Base-by-base conservation (phyloP, 2,329 filamentous ascomycete species). In the Fusarium keratoplasticum region DNA sequence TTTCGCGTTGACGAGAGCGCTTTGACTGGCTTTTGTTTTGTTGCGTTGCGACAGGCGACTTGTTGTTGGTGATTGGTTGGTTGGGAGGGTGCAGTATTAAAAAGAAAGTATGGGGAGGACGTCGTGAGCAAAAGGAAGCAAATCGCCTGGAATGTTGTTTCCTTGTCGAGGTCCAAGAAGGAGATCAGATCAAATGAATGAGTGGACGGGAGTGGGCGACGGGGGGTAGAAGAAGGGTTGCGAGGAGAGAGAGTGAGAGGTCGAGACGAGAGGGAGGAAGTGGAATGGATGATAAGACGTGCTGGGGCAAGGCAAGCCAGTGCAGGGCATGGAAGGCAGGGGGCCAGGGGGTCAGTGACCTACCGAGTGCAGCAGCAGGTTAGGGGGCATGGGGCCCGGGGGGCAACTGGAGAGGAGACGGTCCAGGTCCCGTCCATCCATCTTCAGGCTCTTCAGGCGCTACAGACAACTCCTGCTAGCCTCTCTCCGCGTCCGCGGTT, bases 81-180 rank as follows among this genome's bases (percentile, higher is more conserved):
- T 20, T 47, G 54, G 31, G 25, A 27, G 38, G 61, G 11, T 54
- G 27, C 18, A 64, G 64, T 71, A 71, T 69, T 76, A 77, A 54
- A 78, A 78, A 64, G 76, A 78, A 70, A 71, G 75, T 70, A 57
- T 29, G 47, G 47, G 69, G 54, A 66, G 71, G 75, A 75, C 71
- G 67, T 73, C 61, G 47, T 52, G 61, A 70, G 58, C 65, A 68
- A 35, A 50, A 75, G 69, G 69, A 76, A 76, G 73, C 60, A 74
- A 74, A 73, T 77, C 75, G 60, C 76, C 76, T 67, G 75, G 76
- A 78, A 70, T 73, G 58, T 73, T 73, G 70, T 69, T 74, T 78
- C 73, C 69, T 74, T 75, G 66, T 74, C 62, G 27, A 31, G 47
- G 73, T 78, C 76, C 76, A 69, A 77, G 72, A 77, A 78, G 59